phyloP scores from a whole-genome alignment of 2,329 filamentous ascomycete species.

The Claviceps maximensis region DNA sequence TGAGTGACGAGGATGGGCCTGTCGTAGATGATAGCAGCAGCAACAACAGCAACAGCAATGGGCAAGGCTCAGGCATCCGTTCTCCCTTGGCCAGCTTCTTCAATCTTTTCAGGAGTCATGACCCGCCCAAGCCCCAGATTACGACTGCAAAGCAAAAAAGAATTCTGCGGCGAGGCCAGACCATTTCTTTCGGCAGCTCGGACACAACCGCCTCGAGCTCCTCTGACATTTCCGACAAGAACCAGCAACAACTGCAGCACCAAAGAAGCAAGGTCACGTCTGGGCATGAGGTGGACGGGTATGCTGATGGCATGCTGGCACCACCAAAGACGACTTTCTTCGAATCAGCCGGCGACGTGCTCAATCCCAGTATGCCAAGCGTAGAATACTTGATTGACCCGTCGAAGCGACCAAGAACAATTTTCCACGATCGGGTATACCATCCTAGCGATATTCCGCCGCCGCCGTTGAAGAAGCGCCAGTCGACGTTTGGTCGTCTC shows the following conservation, averaged over 20 bases:
- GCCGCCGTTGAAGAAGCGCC: constrained; percentile 50
- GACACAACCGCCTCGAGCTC: constrained; percentile 9
- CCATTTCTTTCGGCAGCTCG: constrained; percentile 31
- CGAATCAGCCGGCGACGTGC: constrained; percentile 82
- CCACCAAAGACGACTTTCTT: constrained; percentile 89
- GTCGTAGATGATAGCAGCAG: constrained; percentile 14
- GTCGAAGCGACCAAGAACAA: constrained; percentile 66
- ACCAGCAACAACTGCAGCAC: background rate
- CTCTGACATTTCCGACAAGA: constrained; percentile 9
- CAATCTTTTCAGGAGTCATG: constrained; percentile 57
- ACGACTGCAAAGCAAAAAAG: constrained; percentile 49
- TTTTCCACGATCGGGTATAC: constrained; percentile 94
- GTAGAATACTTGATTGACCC: constrained; percentile 76
- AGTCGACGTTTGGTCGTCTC: constrained; percentile 22
- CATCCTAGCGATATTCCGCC: constrained; percentile 86
- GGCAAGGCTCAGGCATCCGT: constrained; percentile 12
- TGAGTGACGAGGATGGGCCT: constrained; percentile 14
- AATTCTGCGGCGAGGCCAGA: constrained; percentile 70
- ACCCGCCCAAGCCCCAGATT: constrained; percentile 33
- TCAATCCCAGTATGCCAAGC: constrained; percentile 78
- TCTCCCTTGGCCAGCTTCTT: constrained; percentile 49
- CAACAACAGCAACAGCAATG: background rate
- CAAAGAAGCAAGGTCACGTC: constrained; percentile 29
- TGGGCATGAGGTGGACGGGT: constrained; percentile 35
- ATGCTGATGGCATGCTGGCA: constrained; percentile 39